Evolutionary conservation across 202 grass and related monocot species (phyloP), one percentile per base, ranked within the genome.

Genomic region (Panicum virgatum): DNA sequence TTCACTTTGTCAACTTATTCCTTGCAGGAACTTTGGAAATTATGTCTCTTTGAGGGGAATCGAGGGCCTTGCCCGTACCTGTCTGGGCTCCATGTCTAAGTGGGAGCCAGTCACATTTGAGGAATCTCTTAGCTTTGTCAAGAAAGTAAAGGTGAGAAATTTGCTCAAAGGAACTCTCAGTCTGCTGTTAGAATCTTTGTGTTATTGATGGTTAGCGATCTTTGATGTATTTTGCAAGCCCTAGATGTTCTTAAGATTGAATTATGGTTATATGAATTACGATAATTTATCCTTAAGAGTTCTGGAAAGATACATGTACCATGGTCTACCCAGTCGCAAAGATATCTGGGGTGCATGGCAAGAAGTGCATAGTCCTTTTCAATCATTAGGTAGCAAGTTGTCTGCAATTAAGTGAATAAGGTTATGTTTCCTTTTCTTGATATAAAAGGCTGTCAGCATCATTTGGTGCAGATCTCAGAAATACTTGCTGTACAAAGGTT

Each of bases 61-160:
- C 23, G 39, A 13, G 67, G 12, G 58, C 63, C 46, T 79, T 27
- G 18, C 42, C 20, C 52, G 79, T 48, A 37, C 12, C 37, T 79
- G 37, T 72, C 13, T 51, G 46, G 58, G 37, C 20, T 85, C 83
- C 58, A 85, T 85, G 76, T 84, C 72, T 77, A 90, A 86, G 80
- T 85, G 88, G 88, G 85, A 83, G 42, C 83, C 90, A 42, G 66
- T 92, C 61, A 96, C 93, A 34, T 96, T 92, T 87, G 80, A 92
- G 80, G 93, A 96, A 86, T 90, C 93, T 85, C 93, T 96, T 54
- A 62, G 67, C 67, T 96, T 96, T 86, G 90, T 96, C 18, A 96
- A 90, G 80, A 87, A 92, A 92, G 88, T 92, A 40, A 96, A 96
- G 90, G 90, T 92, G 32, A 76, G 69, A 88, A 62, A 63, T 36